Evolutionary conservation across 768 basidiomycete genomes (phyloP).

Genomic region (Psilocybe cyanescens): DNA sequence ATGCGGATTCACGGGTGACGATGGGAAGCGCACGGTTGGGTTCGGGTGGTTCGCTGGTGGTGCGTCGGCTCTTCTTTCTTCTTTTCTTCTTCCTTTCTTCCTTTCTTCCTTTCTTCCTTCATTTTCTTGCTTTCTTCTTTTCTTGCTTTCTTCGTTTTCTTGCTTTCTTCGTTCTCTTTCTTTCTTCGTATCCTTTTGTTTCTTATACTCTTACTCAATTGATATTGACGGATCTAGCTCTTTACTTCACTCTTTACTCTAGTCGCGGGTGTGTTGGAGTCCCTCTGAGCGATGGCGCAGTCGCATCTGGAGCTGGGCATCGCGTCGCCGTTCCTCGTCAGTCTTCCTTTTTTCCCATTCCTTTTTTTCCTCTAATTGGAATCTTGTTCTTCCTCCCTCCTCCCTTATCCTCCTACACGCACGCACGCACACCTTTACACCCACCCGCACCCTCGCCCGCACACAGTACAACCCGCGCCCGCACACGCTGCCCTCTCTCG

Average conservation of each 20-base stretch:
- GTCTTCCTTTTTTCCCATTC: constrained; percentile 6
- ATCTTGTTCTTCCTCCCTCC: no score
- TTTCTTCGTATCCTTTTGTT: no score
- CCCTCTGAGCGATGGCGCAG: constrained; percentile 77
- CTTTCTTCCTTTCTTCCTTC: not conserved
- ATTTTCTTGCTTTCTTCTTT: no score
- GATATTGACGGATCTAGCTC: no score
- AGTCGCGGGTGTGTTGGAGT: constrained; percentile 89
- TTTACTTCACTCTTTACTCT: constrained; percentile 1
- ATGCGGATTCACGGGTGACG: constrained; percentile 67
- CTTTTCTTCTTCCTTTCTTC: not conserved
- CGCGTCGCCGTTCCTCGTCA: constrained; percentile 83
- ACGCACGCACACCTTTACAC: no score
- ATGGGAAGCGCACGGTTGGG: constrained; percentile 78
- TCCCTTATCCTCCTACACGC: no score
- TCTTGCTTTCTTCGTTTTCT: no score
- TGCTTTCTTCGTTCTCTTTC: no score
- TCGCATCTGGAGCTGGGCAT: constrained; percentile 78
- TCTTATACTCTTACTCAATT: no score
- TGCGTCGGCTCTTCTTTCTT: constrained; percentile 25
- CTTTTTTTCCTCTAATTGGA: not conserved
- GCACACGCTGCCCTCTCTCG: constrained; percentile 67
- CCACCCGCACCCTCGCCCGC: no score
- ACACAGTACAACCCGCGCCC: constrained; percentile 78
- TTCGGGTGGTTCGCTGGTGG: constrained; percentile 95